These are phyloP conservation scores for Scenedesmus sp. DNA, from an alignment of 163 green algal species.

Conservation along the genomic window DNA sequence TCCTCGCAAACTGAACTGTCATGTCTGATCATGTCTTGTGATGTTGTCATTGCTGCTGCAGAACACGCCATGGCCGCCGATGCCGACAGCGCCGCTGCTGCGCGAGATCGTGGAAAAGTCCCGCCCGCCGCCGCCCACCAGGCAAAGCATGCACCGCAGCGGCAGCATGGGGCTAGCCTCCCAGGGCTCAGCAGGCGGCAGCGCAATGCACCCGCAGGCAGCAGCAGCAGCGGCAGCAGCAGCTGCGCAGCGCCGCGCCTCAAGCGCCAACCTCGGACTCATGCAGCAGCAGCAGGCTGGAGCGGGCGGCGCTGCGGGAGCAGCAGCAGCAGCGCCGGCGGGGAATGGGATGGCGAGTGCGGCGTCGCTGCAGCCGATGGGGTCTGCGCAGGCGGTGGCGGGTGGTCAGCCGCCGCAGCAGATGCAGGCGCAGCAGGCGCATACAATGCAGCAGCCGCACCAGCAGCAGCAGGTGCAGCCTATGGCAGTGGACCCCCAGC, in stretches of 20 bases:
- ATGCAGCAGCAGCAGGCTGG: constrained; percentile 20
- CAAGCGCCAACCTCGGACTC: not conserved
- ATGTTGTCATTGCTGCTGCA: too few species aligned
- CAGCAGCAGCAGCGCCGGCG: not conserved
- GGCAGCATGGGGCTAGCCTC: not conserved
- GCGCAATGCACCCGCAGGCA: constrained; percentile 21
- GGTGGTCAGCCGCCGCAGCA: not conserved
- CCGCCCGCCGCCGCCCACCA: not conserved
- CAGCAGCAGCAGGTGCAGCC: constrained; percentile 32
- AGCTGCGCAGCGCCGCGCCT: not conserved
- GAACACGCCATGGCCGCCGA: constrained; percentile 29
- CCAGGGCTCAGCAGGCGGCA: constrained; percentile 9
- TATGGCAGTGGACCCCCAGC: not conserved
- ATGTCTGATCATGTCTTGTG: not conserved
- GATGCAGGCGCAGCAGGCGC: constrained; percentile 11
- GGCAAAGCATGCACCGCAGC: constrained; percentile 29
- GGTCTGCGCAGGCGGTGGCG: not conserved
- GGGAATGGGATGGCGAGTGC: not conserved
- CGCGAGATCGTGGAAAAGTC: constrained; percentile 35
- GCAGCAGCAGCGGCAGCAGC: constrained; percentile 22
- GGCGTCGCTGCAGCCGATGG: not conserved
- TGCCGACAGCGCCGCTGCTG: constrained; percentile 38
- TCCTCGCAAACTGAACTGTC: not conserved
- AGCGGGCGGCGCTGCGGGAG: not conserved
- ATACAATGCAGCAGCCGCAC: constrained; percentile 26